Conservation (phyloP, 2,329 filamentous ascomycete genomes). For the Eutypella sp. region DNA sequence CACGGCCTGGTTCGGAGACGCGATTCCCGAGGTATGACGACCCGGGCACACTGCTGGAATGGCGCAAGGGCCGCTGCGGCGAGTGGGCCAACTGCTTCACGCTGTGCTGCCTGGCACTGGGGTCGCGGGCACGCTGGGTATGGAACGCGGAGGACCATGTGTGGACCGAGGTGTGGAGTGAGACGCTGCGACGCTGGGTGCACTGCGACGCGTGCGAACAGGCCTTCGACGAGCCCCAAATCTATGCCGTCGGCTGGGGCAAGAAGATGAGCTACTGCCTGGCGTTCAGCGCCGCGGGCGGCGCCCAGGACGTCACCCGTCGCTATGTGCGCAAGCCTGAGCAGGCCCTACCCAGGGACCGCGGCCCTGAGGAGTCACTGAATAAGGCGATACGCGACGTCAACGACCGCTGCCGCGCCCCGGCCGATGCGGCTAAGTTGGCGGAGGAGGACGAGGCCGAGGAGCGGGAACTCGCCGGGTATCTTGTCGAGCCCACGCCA, state of each 20-base stretch:
- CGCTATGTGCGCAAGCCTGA: constrained; percentile 68
- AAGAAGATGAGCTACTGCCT: constrained; percentile 97
- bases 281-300: constrained; percentile 92
- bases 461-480: neutral
- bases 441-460: constrained; percentile 1
- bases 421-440: neutral
- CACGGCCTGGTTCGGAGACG: too few species aligned
- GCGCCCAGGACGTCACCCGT: constrained; percentile 60
- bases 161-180: constrained; percentile 96
- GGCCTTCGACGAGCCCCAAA: constrained; percentile 86
- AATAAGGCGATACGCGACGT: neutral
- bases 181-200: constrained; percentile 88
- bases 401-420: neutral
- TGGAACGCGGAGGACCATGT: constrained; percentile 98
- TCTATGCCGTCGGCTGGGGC: constrained; percentile 93
- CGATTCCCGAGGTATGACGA: constrained; percentile 94
- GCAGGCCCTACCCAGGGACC: constrained; percentile 29
- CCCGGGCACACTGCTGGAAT: constrained; percentile 87
- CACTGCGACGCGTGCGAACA: constrained; percentile 95
- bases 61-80: constrained; percentile 77
- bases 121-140: constrained; percentile 89
- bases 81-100: constrained; percentile 99
- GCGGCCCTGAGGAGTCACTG: neutral
- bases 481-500: neutral
- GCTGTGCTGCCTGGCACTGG: constrained; percentile 93